Evolutionary conservation across 2,329 filamentous ascomycete species (phyloP).

Genomic region (Penicillium sp.): DNA sequence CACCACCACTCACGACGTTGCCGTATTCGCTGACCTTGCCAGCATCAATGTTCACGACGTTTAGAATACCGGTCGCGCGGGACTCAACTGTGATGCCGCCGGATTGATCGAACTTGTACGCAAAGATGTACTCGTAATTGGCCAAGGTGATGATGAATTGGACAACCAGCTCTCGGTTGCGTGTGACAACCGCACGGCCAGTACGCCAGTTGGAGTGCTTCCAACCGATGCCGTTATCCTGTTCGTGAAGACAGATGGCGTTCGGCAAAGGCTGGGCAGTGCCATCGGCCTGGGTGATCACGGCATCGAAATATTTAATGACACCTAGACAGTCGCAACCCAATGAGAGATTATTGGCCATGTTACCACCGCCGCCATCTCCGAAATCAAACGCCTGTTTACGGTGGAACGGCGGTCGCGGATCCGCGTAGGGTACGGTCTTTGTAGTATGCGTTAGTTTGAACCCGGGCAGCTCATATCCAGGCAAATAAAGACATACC

Average conservation of each 20-base stretch:
- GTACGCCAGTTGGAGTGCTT: slow-evolving; percentile 69
- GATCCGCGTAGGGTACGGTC: slow-evolving; percentile 64
- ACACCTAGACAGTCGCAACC: slow-evolving; percentile 56
- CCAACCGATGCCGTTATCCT: slow-evolving; percentile 65
- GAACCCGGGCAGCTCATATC: neutral
- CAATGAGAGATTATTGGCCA: slow-evolving; percentile 63
- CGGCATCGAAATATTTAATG: slow-evolving; percentile 64
- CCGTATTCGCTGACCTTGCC: slow-evolving; percentile 63
- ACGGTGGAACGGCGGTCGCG: slow-evolving; percentile 62
- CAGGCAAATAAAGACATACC: slow-evolving; percentile 37
- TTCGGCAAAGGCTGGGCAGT: slow-evolving; percentile 58
- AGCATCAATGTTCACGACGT: slow-evolving; percentile 61
- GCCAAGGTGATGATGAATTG: slow-evolving; percentile 66
- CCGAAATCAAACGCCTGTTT: slow-evolving; percentile 74
- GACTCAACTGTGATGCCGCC: slow-evolving; percentile 63
- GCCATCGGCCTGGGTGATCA: slow-evolving; percentile 55
- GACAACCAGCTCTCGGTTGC: slow-evolving; percentile 61
- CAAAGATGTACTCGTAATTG: slow-evolving; percentile 49
- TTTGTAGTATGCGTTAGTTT: neutral
- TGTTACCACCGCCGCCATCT: slow-evolving; percentile 65
- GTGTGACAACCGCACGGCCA: slow-evolving; percentile 58
- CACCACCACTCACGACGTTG: slow-evolving; percentile 64
- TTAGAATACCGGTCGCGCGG: slow-evolving; percentile 67
- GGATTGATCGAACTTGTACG: slow-evolving; percentile 55
- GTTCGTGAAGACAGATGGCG: slow-evolving; percentile 64